Conservation (phyloP, 2,329 filamentous ascomycete species). For the Fusarium pseudoanthophilum region DNA sequence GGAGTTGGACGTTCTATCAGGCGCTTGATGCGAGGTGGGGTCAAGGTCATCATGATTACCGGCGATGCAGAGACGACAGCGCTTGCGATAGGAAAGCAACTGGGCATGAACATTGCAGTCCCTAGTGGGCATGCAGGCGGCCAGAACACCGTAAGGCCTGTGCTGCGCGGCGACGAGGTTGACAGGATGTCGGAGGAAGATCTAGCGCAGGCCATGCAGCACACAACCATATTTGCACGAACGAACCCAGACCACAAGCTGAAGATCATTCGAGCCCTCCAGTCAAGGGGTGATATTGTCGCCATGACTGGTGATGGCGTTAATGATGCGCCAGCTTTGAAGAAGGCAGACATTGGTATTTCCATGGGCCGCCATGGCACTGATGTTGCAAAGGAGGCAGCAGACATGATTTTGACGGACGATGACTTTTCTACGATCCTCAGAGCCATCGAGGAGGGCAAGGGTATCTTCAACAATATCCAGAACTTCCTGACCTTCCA, state of each 20-base stretch:
- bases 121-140: conserved; percentile 63
- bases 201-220: conserved; percentile 83
- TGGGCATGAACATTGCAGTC: conserved; percentile 86
- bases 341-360: conserved; percentile 97
- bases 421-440: conserved; percentile 93
- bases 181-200: conserved; percentile 90
- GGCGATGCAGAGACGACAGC: conserved; percentile 96
- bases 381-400: conserved; percentile 95
- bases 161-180: conserved; percentile 90
- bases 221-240: conserved; percentile 93
- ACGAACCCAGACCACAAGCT: conserved; percentile 98
- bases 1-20: conserved; percentile 91
- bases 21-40: conserved; percentile 89
- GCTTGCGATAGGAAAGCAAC: conserved; percentile 89
- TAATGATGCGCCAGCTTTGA: conserved; percentile 95
- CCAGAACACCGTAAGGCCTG: conserved; percentile 72
- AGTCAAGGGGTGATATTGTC: conserved; percentile 93
- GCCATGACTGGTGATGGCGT: conserved; percentile 99
- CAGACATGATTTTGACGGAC: conserved; percentile 92
- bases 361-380: conserved; percentile 96
- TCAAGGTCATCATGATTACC: conserved; percentile 99
- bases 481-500: conserved; percentile 99
- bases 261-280: conserved; percentile 92
- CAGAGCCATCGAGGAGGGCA: conserved; percentile 96
- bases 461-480: conserved; percentile 99